phyloP scores from a whole-genome alignment of 2,329 filamentous ascomycete species.

The Didymosphaeria variabile region DNA sequence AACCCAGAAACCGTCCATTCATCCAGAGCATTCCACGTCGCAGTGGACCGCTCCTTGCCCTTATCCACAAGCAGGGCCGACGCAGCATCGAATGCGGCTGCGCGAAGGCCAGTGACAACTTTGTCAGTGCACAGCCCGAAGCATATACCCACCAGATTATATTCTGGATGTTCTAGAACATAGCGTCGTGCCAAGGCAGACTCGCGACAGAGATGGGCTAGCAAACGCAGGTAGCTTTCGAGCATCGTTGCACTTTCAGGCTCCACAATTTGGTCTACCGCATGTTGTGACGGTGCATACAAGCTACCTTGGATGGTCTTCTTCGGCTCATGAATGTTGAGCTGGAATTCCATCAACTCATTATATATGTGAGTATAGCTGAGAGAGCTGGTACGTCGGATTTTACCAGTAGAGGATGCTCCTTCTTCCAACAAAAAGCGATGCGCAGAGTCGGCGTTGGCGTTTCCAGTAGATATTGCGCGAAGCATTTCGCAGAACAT shows the following conservation, averaged over 20 bases:
- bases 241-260: constrained; percentile 97
- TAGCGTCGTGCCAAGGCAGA: constrained; percentile 77
- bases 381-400: constrained; percentile 82
- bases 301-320: constrained; percentile 69
- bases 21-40: constrained; percentile 84
- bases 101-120: constrained; percentile 79
- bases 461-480: constrained; percentile 82
- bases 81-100: constrained; percentile 83
- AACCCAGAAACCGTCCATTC: constrained; percentile 68
- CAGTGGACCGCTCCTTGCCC: constrained; percentile 69
- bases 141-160: constrained; percentile 76
- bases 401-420: constrained; percentile 72
- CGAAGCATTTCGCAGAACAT: constrained; percentile 97
- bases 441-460: constrained; percentile 85
- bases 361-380: constrained; percentile 94
- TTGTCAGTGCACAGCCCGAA: constrained; percentile 81
- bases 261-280: constrained; percentile 72
- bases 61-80: constrained; percentile 80
- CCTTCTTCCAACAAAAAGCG: constrained; percentile 90
- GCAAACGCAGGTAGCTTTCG: constrained; percentile 88
- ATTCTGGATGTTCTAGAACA: constrained; percentile 72
- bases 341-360: constrained; percentile 85
- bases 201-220: constrained; percentile 80
- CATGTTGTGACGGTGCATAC: constrained; percentile 50
- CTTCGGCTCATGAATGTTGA: constrained; percentile 76